Evolutionary conservation across 2,329 filamentous ascomycete genomes (phyloP), one percentile per base, ranked within the genome.

Genomic region (Pestalotiopsis sp.): DNA sequence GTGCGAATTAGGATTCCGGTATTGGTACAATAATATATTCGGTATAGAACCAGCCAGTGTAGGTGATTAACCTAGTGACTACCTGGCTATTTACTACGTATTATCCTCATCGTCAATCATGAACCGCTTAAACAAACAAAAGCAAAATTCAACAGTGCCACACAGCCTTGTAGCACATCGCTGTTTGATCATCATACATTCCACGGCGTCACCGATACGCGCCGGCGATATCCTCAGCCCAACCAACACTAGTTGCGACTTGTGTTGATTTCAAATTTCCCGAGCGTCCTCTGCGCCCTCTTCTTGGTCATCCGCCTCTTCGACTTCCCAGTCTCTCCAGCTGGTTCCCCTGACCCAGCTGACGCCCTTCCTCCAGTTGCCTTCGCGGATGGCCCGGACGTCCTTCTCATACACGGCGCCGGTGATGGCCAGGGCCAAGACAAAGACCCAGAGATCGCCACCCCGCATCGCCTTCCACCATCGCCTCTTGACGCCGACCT

Each of bases 401-500:
- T 92, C 87, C 31, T 86, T 83, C 82, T 97, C 93, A 75, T 95
- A 93, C 1, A 96, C 89, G 9, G 89, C 88, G 68, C 94, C 93
- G 20, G 95, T 89, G 20, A 95, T 80, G 74, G 93, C 93, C 81
- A 97, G 84, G 62, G 93, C 92, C 20, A 90, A 80, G 17, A 95
- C 92, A 76, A 98, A 95, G 3, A 98, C 83, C 83, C 92, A 88
- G 4, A 98, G 89, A 80, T 98, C 95, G 0, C 94, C 94, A 49
- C 93, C 92, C 75, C 87, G 89, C 78, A 96, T 86, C 12, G 93
- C 93, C 72, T 87, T 90, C 94, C 95, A 97, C 90, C 94, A 94
- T 1, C 93, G 88, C 41, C 91, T 85, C 89, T 98, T 98, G 67
- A 92, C 89, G n/a, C 95, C 94, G 0, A 97, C 93, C 83, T 97